phyloP scores from a whole-genome alignment of 805 yeast species.

The Naumovozyma dairenensis region DNA sequence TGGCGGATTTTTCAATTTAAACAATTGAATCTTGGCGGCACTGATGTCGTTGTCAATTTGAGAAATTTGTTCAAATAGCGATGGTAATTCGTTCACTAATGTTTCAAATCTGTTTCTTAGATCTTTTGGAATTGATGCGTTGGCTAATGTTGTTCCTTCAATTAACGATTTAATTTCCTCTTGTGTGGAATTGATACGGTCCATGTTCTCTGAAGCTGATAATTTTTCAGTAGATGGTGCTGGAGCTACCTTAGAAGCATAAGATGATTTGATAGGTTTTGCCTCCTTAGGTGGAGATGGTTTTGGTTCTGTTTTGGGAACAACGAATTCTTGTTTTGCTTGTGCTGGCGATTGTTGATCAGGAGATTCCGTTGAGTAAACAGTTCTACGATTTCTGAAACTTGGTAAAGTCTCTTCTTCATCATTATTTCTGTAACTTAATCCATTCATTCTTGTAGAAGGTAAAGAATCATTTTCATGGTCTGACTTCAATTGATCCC shows the following conservation, averaged over 20 bases:
- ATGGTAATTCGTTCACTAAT: conserved; percentile 66
- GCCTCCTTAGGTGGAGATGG: not conserved
- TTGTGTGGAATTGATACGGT: not conserved
- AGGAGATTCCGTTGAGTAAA: conserved; percentile 4
- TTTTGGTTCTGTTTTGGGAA: not conserved
- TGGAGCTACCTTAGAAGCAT: too few relatives aligned
- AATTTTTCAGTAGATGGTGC: not conserved
- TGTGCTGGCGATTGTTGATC: not conserved
- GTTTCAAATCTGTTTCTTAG: conserved; percentile 47
- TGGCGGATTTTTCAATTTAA: conserved; percentile 58
- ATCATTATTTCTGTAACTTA: conserved; percentile 69
- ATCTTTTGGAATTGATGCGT: conserved; percentile 30
- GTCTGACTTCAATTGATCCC: conserved; percentile 35
- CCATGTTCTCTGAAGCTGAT: not conserved
- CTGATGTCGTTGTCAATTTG: conserved; percentile 61
- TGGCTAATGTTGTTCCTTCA: conserved; percentile 2
- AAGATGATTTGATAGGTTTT: not conserved
- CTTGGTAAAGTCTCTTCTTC: conserved; percentile 61
- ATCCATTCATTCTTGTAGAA: conserved; percentile 20
- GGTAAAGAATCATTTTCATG: conserved; percentile 6
- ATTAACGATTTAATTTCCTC: not conserved
- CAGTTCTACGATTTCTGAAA: conserved; percentile 41
- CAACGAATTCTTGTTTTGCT: too few relatives aligned
- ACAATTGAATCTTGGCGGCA: conserved; percentile 52
- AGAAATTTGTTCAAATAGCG: conserved; percentile 52